Conservation (phyloP, 1,284 basidiomycete genomes). For the Malassezia yamatoensis region DNA sequence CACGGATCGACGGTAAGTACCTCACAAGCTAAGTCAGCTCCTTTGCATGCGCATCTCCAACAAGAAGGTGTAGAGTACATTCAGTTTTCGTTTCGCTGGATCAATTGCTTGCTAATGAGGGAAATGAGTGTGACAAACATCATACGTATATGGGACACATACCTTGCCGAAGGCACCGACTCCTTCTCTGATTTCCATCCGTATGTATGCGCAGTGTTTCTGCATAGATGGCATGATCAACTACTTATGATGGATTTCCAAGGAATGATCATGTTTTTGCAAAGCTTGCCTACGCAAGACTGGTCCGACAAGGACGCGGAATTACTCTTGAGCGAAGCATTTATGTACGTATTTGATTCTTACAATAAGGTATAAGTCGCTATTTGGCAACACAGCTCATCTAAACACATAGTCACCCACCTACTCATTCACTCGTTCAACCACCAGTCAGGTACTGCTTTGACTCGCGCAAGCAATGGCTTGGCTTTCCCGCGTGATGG, state of each 20-base stretch:
- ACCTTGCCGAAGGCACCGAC: constrained; percentile 45
- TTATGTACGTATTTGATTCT: constrained; percentile 53
- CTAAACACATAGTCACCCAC: constrained; percentile 16
- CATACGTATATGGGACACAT: constrained; percentile 47
- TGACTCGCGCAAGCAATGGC: not conserved
- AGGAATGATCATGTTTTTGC: constrained; percentile 97
- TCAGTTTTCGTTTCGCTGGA: constrained; percentile 48
- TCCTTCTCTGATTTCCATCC: constrained; percentile 46
- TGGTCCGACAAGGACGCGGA: constrained; percentile 96
- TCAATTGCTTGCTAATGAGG: constrained; percentile 48
- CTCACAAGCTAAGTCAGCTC: constrained; percentile 17
- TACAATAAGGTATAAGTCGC: constrained; percentile 22
- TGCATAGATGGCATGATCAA: constrained; percentile 41
- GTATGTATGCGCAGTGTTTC: constrained; percentile 44
- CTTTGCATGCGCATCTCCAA: constrained; percentile 39
- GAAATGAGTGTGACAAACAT: constrained; percentile 48
- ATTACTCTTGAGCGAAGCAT: constrained; percentile 86
- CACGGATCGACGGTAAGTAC: constrained; percentile 37
- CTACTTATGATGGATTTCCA: constrained; percentile 45
- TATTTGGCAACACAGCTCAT: constrained; percentile 45
- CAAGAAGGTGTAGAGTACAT: constrained; percentile 46
- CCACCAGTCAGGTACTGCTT: constrained; percentile 10
- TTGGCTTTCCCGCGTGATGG: constrained; percentile 1
- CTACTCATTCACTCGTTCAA: not conserved
- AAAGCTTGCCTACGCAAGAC: constrained; percentile 82